These are phyloP conservation scores for Tolypocladium inflatum DNA, from an alignment of 2,329 filamentous ascomycete species.

Conservation along the genomic window DNA sequence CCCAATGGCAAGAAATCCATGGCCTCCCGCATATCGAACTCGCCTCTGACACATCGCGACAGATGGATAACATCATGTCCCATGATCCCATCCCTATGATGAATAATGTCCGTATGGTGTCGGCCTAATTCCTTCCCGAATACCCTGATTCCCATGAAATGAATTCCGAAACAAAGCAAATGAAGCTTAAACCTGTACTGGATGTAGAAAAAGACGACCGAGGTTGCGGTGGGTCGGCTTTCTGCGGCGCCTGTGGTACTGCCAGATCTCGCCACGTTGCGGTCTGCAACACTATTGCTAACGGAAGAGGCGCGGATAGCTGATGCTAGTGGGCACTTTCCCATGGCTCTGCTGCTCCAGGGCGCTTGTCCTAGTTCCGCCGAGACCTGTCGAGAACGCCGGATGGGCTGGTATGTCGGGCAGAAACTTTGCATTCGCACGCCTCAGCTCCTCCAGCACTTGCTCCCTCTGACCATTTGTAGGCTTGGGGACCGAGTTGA, in stretches of 20 bases:
- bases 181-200: background rate
- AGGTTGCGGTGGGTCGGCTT: too few species aligned
- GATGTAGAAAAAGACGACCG: background rate
- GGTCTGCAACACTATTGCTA: background rate
- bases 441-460: conserved; percentile 18
- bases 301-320: background rate
- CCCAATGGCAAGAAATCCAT: background rate
- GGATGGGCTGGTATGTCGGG: conserved; percentile 1
- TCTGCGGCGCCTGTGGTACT: too few species aligned
- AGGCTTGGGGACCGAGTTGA: conserved; percentile 4
- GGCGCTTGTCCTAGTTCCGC: background rate
- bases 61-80: background rate
- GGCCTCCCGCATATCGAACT: background rate
- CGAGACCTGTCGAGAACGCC: background rate
- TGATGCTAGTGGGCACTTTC: background rate
- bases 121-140: background rate
- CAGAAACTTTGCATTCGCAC: conserved; percentile 17
- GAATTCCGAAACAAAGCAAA: background rate
- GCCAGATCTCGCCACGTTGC: background rate
- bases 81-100: background rate
- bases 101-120: background rate
- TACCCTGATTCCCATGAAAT: background rate
- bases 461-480: conserved; percentile 10
- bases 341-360: background rate
- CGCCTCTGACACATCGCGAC: background rate